A percentile compares a stretch with the other conserved stretches of the same genome.
Conservation (phyloP, 1,284 basidiomycete species). For the Exobasidium rhododendri region DNA sequence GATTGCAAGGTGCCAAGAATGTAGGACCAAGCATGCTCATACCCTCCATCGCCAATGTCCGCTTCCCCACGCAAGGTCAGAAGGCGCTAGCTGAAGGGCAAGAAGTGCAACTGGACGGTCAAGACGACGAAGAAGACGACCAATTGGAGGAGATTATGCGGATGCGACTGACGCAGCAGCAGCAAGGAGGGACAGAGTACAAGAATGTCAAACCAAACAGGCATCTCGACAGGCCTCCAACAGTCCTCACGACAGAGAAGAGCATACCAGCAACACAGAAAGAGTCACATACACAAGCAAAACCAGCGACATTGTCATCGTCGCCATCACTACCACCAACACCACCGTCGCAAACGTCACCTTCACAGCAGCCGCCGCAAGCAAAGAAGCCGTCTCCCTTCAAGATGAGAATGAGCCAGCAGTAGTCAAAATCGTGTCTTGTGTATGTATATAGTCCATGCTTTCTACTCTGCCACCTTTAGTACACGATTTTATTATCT, state of each 20-base stretch:
- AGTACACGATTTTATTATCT: no score
- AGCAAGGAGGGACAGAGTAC: background rate
- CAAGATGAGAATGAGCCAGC: background rate
- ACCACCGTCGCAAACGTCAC: background rate
- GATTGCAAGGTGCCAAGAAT: slow-evolving; percentile 1
- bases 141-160: slow-evolving; percentile 15
- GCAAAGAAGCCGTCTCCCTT: slow-evolving; percentile 1
- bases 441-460: no score
- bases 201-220: background rate
- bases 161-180: slow-evolving; percentile 8
- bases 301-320: no score
- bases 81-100: background rate
- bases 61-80: slow-evolving; percentile 13
- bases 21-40: slow-evolving; percentile 36
- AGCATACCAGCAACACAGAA: no score
- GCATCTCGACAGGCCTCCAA: background rate
- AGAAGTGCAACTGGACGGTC: slow-evolving; percentile 12
- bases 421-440: no score
- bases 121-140: slow-evolving; percentile 12
- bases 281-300: no score
- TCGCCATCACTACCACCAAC: background rate
- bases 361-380: background rate
- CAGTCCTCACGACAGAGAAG: background rate
- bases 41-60: slow-evolving; percentile 29
- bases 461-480: no score